phyloP scores from a whole-genome alignment of 75 land plant genomes.

The Chamaecyparis obtusa region DNA sequence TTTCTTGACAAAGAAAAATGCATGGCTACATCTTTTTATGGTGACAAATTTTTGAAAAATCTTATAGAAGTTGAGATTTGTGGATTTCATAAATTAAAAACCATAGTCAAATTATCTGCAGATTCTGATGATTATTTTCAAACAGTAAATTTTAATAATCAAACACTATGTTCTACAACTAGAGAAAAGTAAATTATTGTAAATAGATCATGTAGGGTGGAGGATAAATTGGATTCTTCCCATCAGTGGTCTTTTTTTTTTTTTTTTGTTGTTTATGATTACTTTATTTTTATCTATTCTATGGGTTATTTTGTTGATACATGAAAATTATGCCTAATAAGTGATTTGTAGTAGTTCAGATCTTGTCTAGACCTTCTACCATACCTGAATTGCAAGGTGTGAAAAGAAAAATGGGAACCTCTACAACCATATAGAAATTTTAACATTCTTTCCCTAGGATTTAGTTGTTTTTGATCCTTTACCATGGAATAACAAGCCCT shows the following conservation, averaged over 20 bases:
- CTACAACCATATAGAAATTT: conserved; percentile 10
- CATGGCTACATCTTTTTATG: background rate
- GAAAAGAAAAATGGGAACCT: background rate
- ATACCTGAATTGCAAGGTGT: background rate
- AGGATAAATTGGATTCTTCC: background rate
- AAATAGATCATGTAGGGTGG: background rate
- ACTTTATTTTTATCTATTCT: background rate
- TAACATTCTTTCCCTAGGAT: conserved; percentile 9
- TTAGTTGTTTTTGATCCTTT: conserved; percentile 8
- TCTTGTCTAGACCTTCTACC: background rate
- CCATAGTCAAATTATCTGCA: background rate
- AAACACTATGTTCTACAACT: too few species aligned
- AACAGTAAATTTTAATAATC: too few species aligned
- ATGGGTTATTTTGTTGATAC: background rate
- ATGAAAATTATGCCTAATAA: background rate
- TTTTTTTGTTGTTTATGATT: background rate
- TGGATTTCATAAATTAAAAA: background rate
- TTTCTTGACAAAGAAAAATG: background rate
- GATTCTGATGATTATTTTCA: background rate
- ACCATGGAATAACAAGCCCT: conserved; percentile 9
- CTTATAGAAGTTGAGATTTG: background rate
- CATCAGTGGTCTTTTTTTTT: background rate
- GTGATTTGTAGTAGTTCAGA: background rate
- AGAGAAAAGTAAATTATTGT: background rate
- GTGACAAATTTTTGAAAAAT: background rate